phyloP scores from a whole-genome alignment of 1,139 yeast genomes.

The Nakaseomyces kungkrabaensis region DNA sequence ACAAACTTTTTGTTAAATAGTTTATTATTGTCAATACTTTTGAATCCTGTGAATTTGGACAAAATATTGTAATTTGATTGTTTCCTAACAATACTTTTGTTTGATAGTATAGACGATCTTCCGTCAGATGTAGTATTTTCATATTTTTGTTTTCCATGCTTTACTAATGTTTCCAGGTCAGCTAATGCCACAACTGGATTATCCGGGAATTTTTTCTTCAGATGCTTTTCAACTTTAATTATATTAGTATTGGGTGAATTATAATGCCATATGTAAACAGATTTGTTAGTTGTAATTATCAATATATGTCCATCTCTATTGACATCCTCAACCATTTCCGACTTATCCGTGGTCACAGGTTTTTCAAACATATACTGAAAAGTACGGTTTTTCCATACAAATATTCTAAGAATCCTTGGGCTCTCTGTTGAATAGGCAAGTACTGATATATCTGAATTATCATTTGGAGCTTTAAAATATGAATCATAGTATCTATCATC shows the following conservation, averaged over 20 bases:
- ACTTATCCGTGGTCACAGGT: constrained; percentile 11
- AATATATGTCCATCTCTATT: constrained; percentile 11
- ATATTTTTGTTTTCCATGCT: not conserved
- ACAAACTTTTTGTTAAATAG: not conserved
- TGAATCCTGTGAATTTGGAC: not conserved
- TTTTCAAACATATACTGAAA: constrained; percentile 22
- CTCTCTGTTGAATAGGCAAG: constrained; percentile 18
- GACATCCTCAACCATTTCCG: constrained; percentile 17
- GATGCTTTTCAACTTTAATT: constrained; percentile 15
- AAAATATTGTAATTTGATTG: not conserved
- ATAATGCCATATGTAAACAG: constrained; percentile 20
- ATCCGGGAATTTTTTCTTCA: constrained; percentile 16
- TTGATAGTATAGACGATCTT: not conserved
- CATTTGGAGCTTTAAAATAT: constrained; percentile 5
- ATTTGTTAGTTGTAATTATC: constrained; percentile 17
- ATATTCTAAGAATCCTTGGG: constrained; percentile 16
- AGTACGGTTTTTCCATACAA: constrained; percentile 22
- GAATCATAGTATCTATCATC: constrained; percentile 6
- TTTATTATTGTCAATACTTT: not conserved
- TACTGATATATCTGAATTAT: constrained; percentile 9
- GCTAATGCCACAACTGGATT: constrained; percentile 14
- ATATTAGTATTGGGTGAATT: constrained; percentile 6
- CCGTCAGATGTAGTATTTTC: not conserved
- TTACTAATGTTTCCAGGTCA: constrained; percentile 7
- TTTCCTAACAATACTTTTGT: not conserved